phyloP scores from a whole-genome alignment of 2,329 filamentous ascomycete species.

The Pseudocercospora crystallina region DNA sequence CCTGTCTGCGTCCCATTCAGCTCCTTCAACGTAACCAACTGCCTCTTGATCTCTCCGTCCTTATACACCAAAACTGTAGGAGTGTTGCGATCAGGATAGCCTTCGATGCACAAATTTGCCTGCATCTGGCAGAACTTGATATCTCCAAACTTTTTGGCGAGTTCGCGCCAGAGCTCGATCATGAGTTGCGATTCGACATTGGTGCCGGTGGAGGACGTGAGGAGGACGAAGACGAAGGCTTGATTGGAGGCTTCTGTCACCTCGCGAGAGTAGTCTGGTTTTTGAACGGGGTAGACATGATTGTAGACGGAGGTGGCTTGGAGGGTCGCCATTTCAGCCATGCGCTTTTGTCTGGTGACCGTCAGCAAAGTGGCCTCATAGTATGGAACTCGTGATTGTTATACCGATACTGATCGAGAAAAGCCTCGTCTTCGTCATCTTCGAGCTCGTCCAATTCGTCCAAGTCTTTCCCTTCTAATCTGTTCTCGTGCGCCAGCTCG shows the following conservation, averaged over 20 bases:
- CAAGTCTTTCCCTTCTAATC: constrained; percentile 88
- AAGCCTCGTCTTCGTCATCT: constrained; percentile 91
- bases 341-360: constrained; percentile 63
- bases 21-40: constrained; percentile 84
- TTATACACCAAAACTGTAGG: constrained; percentile 91
- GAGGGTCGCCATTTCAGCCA: constrained; percentile 75
- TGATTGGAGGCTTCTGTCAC: constrained; percentile 86
- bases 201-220: constrained; percentile 73
- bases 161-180: constrained; percentile 79
- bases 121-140: constrained; percentile 97
- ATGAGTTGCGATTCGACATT: constrained; percentile 85
- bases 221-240: constrained; percentile 69
- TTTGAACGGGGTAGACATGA: constrained; percentile 88
- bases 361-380: neutral
- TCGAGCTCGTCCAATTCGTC: constrained; percentile 93
- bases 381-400: constrained; percentile 25
- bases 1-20: constrained; percentile 70
- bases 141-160: constrained; percentile 83
- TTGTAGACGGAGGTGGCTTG: constrained; percentile 79
- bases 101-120: constrained; percentile 89
- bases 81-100: constrained; percentile 91
- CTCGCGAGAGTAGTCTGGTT: constrained; percentile 86
- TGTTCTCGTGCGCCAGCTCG: constrained; percentile 82
- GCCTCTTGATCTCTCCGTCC: constrained; percentile 87
- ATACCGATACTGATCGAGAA: constrained; percentile 77